These are phyloP conservation scores for Elsinoe australis DNA, from an alignment of 2,329 filamentous ascomycete species.

Conservation along the genomic window DNA sequence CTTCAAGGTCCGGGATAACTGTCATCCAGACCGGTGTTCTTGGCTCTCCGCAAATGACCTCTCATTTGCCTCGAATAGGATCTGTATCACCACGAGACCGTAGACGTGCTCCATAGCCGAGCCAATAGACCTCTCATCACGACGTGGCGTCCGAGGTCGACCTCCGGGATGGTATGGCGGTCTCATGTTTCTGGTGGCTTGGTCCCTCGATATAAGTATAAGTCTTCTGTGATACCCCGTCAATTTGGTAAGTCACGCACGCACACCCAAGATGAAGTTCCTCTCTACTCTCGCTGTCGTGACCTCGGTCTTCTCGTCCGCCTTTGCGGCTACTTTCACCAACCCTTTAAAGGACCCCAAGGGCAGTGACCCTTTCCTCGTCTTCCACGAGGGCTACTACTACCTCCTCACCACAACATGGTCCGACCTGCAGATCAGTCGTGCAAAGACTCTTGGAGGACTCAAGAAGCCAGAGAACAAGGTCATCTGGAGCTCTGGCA, in stretches of 20 bases:
- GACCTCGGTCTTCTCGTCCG: conserved; percentile 18
- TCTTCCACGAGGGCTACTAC: conserved; percentile 48
- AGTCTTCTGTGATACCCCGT: conserved; percentile 25
- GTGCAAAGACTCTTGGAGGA: conserved; percentile 47
- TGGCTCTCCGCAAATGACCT: too few relatives aligned
- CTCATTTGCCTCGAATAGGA: not conserved
- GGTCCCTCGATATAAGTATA: conserved; percentile 4
- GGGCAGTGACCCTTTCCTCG: conserved; percentile 48
- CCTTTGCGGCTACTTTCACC: conserved; percentile 37
- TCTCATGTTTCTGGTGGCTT: conserved; percentile 8
- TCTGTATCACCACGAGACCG: not conserved
- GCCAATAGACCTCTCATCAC: not conserved
- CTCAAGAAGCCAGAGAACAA: conserved; percentile 49
- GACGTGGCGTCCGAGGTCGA: not conserved
- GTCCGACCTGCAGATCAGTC: conserved; percentile 48
- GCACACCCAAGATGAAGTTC: conserved; percentile 18
- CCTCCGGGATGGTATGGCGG: too few relatives aligned
- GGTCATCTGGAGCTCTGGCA: conserved; percentile 43
- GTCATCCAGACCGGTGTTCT: too few relatives aligned
- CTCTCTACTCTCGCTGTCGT: conserved; percentile 14
- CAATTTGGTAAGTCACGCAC: conserved; percentile 23
- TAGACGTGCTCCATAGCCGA: not conserved
- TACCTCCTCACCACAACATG: conserved; percentile 52
- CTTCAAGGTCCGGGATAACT: too few relatives aligned
- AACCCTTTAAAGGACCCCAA: conserved; percentile 47